phyloP scores from a whole-genome alignment of 1,284 basidiomycete genomes.

The Coriolopsis trogii region DNA sequence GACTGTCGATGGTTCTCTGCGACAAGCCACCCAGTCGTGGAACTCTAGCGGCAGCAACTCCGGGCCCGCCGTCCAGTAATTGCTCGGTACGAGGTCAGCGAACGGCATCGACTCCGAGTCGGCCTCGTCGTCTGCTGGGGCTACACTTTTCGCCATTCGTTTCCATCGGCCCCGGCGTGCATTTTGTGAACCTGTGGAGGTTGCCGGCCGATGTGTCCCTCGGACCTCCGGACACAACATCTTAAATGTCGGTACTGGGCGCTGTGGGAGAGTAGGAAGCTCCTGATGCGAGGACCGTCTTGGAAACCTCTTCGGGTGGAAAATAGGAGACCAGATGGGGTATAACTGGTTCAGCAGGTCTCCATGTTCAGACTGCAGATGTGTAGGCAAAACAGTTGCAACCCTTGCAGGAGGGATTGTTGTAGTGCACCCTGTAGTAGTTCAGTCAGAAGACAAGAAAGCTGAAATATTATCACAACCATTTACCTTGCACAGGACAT shows the following conservation, averaged over 20 bases:
- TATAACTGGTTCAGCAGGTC: constrained; percentile 1
- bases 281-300: background rate
- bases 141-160: constrained; percentile 10
- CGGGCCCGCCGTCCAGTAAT: background rate
- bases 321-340: background rate
- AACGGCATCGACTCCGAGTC: constrained; percentile 11
- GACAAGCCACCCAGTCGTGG: constrained; percentile 9
- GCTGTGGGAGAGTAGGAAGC: constrained; percentile 1
- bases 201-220: background rate
- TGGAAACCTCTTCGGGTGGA: too few species aligned
- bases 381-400: constrained; percentile 12
- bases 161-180: constrained; percentile 14
- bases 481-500: constrained; percentile 27
- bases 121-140: constrained; percentile 6
- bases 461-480: background rate
- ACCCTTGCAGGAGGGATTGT: constrained; percentile 13
- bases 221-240: constrained; percentile 9
- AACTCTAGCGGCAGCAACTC: background rate
- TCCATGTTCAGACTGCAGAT: constrained; percentile 13
- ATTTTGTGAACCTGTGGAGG: constrained; percentile 11
- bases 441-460: background rate
- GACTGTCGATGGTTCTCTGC: constrained; percentile 16
- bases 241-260: constrained; percentile 1
- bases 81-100: constrained; percentile 9
- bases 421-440: constrained; percentile 15